A percentile compares a stretch with the other conserved stretches of the same genome.
phyloP scores from a whole-genome alignment of 257 asterid genomes.

The Nyctanthes arbortristis region DNA sequence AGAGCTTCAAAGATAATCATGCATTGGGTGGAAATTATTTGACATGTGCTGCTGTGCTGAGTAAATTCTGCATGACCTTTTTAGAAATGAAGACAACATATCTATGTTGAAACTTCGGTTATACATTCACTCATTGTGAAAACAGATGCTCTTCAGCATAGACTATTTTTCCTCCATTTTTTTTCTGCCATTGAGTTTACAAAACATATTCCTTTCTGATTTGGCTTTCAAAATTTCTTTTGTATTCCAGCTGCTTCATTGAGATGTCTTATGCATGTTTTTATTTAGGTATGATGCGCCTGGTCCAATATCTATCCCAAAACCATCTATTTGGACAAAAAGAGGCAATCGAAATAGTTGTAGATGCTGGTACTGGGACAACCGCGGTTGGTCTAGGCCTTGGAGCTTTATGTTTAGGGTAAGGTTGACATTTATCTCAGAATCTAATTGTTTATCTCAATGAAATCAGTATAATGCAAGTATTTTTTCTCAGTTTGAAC shows the following conservation, averaged over 20 bases:
- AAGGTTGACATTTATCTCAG: constrained; percentile 26
- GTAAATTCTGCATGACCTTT: no score
- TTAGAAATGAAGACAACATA: no score
- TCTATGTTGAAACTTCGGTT: no score
- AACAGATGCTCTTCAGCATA: no score
- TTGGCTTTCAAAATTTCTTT: no score
- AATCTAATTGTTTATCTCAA: background rate
- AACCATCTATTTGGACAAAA: constrained; percentile 63
- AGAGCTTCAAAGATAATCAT: background rate
- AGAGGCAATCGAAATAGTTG: constrained; percentile 50
- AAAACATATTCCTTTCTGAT: no score
- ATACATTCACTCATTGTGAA: no score
- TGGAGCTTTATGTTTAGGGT: constrained; percentile 76
- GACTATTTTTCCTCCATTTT: no score
- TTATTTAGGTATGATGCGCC: constrained; percentile 64
- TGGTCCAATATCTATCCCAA: constrained; percentile 61
- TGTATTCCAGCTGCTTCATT: constrained; percentile 6
- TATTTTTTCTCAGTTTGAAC: constrained; percentile 21
- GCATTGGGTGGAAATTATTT: background rate
- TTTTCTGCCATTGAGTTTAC: no score
- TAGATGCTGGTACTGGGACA: constrained; percentile 97
- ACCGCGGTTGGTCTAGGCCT: constrained; percentile 87
- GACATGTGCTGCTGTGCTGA: no score
- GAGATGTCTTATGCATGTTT: constrained; percentile 50
- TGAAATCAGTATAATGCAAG: background rate